These are phyloP conservation scores for Citrus maxima DNA, from an alignment of 345 rosid species.

Conservation along the genomic window DNA sequence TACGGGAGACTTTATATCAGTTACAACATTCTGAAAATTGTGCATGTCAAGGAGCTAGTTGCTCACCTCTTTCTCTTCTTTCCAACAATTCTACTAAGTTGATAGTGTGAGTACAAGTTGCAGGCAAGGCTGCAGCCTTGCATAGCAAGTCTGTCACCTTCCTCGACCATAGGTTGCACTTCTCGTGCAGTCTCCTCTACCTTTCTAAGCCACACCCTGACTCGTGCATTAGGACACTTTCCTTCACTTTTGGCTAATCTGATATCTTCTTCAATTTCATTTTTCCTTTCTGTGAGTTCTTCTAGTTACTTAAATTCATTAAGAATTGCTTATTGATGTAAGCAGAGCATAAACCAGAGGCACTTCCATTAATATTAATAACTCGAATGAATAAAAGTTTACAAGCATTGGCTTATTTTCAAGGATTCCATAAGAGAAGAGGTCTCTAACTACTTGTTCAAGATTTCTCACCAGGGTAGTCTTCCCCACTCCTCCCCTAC, in stretches of 20 bases:
- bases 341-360: no score
- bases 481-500: slow-evolving; percentile 33
- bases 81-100: slow-evolving; percentile 7
- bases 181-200: slow-evolving; percentile 22
- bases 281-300: background rate
- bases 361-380: no score
- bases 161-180: slow-evolving; percentile 17
- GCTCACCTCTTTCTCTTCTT: slow-evolving; percentile 16
- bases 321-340: no score
- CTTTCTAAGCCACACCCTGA: slow-evolving; percentile 21
- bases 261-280: background rate
- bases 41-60: slow-evolving; percentile 6
- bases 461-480: slow-evolving; percentile 24
- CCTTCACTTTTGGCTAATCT: slow-evolving; percentile 27
- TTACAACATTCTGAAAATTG: slow-evolving; percentile 8
- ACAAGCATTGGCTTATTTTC: background rate
- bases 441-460: slow-evolving; percentile 17
- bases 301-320: background rate
- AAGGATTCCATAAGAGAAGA: background rate
- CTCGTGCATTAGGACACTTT: slow-evolving; percentile 19
- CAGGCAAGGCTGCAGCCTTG: background rate
- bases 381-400: no score
- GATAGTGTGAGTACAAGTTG: slow-evolving; percentile 10
- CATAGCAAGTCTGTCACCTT: background rate
- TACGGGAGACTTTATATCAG: slow-evolving; percentile 18